Percentiles rank a stretch among this genome's conserved stretches.
Conservation (phyloP, 768 basidiomycete species). For the Hemileccinum rubropunctum region DNA sequence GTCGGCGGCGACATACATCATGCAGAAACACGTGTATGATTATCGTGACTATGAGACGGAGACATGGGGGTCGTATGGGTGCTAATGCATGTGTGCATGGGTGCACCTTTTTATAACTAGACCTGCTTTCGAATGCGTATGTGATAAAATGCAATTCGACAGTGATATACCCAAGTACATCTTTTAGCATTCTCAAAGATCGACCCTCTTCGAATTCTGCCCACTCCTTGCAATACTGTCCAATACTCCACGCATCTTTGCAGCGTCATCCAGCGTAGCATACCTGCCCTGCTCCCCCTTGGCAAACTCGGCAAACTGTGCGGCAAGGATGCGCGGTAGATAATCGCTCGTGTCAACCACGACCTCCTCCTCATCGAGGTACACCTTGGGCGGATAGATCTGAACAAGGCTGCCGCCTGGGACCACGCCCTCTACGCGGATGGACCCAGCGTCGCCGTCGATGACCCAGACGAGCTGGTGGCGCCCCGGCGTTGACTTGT, state of each 20-base stretch:
- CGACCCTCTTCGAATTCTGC: background rate
- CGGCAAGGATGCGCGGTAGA: background rate
- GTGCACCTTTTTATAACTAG: no score
- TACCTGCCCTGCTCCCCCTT: conserved; percentile 7
- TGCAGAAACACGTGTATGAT: conserved; percentile 9
- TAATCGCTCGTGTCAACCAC: conserved; percentile 1
- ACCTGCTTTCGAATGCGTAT: no score
- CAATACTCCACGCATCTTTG: conserved; percentile 4
- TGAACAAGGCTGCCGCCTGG: background rate
- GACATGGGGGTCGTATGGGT: background rate
- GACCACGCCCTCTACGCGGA: conserved; percentile 4
- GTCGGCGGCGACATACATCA: conserved; percentile 3
- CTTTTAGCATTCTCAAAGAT: background rate
- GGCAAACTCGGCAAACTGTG: conserved; percentile 9
- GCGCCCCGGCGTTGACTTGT: no score
- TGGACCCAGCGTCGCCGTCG: conserved; percentile 9
- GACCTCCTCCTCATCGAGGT: conserved; percentile 8
- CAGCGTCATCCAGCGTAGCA: conserved; percentile 9
- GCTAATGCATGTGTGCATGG: no score
- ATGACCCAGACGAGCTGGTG: conserved; percentile 9
- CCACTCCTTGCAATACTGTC: background rate
- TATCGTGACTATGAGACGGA: conserved; percentile 1
- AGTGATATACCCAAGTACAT: background rate
- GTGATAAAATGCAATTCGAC: background rate
- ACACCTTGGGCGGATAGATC: conserved; percentile 4